Percentiles rank a stretch among this genome's conserved stretches.
Conservation (phyloP, 2,329 filamentous ascomycete genomes). For the Aspergillus texensis region DNA sequence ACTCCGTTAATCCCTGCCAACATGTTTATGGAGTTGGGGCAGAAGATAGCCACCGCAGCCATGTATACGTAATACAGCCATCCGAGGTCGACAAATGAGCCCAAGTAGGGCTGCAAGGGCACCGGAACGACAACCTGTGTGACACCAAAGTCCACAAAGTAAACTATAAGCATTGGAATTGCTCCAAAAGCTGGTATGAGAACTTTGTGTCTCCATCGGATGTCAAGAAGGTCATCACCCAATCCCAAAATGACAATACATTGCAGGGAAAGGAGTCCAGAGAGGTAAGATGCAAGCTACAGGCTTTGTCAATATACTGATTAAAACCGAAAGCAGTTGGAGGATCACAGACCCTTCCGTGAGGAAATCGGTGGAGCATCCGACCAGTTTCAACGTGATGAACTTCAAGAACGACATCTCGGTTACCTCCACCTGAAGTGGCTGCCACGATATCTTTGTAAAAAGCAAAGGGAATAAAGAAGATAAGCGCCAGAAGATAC, state of each 20-base stretch:
- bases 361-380: conserved; percentile 87
- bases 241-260: conserved; percentile 88
- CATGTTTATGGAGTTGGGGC: conserved; percentile 98
- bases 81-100: conserved; percentile 80
- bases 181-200: conserved; percentile 94
- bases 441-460: conserved; percentile 97
- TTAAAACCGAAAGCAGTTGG: background rate
- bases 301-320: conserved; percentile 1
- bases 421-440: conserved; percentile 89
- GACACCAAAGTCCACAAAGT: conserved; percentile 98
- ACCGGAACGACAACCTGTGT: conserved; percentile 92
- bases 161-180: conserved; percentile 91
- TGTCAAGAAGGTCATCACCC: conserved; percentile 95
- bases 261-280: conserved; percentile 89
- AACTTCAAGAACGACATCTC: conserved; percentile 76
- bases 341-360: conserved; percentile 72
- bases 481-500: conserved; percentile 83
- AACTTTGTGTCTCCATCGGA: conserved; percentile 98
- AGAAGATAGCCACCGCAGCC: conserved; percentile 95
- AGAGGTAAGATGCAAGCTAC: conserved; percentile 90
- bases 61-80: conserved; percentile 93
- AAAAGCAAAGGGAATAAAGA: conserved; percentile 95
- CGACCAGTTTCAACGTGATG: conserved; percentile 78
- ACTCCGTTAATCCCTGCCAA: conserved; percentile 99
- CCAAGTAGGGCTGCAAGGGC: conserved; percentile 80